Percentiles rank a stretch among this genome's conserved stretches.
Conservation (phyloP, 129 eudicot species). For the Artemisia tridentata region DNA sequence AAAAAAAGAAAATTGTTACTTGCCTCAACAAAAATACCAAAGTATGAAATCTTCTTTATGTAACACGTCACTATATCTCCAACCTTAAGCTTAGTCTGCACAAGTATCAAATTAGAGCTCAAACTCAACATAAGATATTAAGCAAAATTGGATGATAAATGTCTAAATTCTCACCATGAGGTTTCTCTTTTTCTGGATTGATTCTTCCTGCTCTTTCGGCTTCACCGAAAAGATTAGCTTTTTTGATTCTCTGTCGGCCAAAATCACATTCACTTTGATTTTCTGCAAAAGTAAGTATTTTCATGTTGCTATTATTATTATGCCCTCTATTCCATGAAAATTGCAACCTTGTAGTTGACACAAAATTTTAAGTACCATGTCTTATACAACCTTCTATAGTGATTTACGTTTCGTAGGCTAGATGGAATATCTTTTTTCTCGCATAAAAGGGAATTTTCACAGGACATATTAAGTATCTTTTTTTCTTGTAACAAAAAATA, state of each 20-base stretch:
- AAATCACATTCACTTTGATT: constrained; percentile 57
- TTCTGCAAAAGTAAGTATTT: constrained; percentile 45
- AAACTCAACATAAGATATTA: constrained; percentile 6
- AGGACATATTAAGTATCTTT: background rate
- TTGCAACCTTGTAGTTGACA: background rate
- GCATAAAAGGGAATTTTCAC: background rate
- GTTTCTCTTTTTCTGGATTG: constrained; percentile 54
- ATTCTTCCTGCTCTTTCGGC: constrained; percentile 83
- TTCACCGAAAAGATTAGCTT: constrained; percentile 72
- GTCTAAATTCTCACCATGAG: constrained; percentile 59
- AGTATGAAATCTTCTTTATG: constrained; percentile 71
- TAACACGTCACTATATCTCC: constrained; percentile 79
- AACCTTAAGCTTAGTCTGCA: constrained; percentile 70
- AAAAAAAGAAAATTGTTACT: constrained; percentile 3
- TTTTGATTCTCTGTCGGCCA: constrained; percentile 72
- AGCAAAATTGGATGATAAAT: background rate
- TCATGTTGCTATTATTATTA: constrained; percentile 6
- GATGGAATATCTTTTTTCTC: background rate
- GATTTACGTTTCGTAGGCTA: background rate
- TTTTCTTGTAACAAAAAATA: background rate
- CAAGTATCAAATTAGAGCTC: constrained; percentile 14
- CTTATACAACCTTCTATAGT: background rate
- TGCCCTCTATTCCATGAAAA: constrained; percentile 14
- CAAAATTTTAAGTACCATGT: background rate
- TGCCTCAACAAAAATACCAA: constrained; percentile 96